Conservation (phyloP, 208 protist species). For the Balamuthia mandrillaris region DNA sequence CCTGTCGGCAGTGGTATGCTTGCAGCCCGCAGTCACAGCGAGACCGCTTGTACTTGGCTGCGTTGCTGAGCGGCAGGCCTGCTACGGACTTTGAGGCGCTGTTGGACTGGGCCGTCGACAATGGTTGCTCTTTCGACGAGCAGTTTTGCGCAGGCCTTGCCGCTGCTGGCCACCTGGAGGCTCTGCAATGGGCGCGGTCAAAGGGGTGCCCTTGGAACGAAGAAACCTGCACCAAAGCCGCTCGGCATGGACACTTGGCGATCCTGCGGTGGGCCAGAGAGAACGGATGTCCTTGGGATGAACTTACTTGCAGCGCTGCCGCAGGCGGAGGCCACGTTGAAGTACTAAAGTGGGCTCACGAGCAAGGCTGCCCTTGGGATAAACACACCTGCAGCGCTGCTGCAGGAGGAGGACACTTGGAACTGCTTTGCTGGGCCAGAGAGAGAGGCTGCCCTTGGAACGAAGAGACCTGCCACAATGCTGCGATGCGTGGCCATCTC, state of each 20-base stretch:
- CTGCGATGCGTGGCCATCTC: neutral
- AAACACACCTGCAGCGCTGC: neutral
- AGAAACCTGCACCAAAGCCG: neutral
- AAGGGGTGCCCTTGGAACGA: neutral
- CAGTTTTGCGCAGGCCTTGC: neutral
- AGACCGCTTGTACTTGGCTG: no score
- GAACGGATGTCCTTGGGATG: neutral
- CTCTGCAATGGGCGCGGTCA: neutral
- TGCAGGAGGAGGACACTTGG: neutral
- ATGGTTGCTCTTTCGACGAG: neutral
- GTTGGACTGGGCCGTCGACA: no score
- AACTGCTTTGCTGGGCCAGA: neutral
- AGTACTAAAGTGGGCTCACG: neutral
- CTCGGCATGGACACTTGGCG: neutral
- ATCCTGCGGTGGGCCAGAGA: neutral
- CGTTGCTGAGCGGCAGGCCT: no score
- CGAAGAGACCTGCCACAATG: neutral
- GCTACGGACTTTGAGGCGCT: no score
- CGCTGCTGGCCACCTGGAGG: neutral
- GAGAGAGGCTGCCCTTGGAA: neutral
- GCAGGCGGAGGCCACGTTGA: neutral
- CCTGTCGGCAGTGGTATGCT: no score
- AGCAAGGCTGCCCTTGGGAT: neutral
- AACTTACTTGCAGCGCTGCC: neutral
- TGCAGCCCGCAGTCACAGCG: no score